phyloP scores from a whole-genome alignment of 2,329 filamentous ascomycete genomes.

The Kalaharituber pfeilii region DNA sequence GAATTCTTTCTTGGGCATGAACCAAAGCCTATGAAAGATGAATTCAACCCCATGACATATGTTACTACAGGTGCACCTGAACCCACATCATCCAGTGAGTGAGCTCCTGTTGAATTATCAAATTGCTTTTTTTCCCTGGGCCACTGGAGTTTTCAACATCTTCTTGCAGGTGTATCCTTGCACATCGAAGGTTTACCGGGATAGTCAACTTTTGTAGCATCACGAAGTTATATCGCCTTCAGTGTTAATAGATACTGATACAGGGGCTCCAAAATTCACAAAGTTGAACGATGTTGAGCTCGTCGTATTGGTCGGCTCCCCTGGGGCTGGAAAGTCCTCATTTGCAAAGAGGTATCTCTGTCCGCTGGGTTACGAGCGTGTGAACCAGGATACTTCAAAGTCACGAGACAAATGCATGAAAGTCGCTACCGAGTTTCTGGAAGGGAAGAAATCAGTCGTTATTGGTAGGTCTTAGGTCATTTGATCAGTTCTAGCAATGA shows the following conservation, averaged over 20 bases:
- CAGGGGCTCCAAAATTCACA: conserved; percentile 23
- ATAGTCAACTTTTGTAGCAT: too few species aligned
- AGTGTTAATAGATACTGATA: too few species aligned
- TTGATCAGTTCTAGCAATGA: not conserved
- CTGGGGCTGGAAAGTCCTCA: conserved; percentile 79
- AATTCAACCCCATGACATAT: conserved; percentile 53
- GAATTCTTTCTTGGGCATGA: conserved; percentile 66
- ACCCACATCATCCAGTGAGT: conserved; percentile 26
- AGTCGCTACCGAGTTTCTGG: conserved; percentile 46
- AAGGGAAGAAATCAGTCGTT: conserved; percentile 49
- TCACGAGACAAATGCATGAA: conserved; percentile 53
- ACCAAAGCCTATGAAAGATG: conserved; percentile 46
- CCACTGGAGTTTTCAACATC: not conserved
- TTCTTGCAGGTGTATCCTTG: too few species aligned
- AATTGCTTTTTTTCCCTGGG: not conserved
- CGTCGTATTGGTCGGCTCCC: conserved; percentile 73
- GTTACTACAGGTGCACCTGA: conserved; percentile 24
- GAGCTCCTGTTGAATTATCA: not conserved
- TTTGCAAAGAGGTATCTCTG: conserved; percentile 68
- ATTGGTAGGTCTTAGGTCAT: conserved; percentile 63
- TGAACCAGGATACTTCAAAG: conserved; percentile 84
- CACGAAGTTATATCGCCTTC: too few species aligned
- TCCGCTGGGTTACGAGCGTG: conserved; percentile 60
- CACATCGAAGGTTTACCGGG: too few species aligned
- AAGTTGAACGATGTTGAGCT: conserved; percentile 54